phyloP scores from a whole-genome alignment of 768 basidiomycete genomes.

The Pulveroboletus sp. region DNA sequence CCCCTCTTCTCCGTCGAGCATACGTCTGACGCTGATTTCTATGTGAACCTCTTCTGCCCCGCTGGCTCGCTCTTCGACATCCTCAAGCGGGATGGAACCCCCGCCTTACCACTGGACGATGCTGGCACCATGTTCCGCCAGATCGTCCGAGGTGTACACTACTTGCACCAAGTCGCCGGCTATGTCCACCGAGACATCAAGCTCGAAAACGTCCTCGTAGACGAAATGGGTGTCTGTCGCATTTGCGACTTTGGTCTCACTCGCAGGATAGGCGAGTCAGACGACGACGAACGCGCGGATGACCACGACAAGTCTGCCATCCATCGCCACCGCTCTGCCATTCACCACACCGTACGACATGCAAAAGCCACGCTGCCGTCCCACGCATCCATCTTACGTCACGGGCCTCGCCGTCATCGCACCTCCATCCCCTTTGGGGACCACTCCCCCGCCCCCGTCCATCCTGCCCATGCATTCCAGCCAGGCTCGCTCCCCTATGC shows the following conservation, averaged over 20 bases:
- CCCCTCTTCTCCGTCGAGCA: slow-evolving; percentile 69
- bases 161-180: slow-evolving; percentile 71
- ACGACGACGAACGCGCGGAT: slow-evolving; percentile 31
- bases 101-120: slow-evolving; percentile 70
- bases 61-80: slow-evolving; percentile 84
- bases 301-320: slow-evolving; percentile 2
- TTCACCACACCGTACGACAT: slow-evolving; percentile 24
- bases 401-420: slow-evolving; percentile 45
- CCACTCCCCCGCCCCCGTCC: slow-evolving; percentile 23
- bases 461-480: slow-evolving; percentile 44
- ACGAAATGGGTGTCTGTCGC: slow-evolving; percentile 82
- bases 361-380: slow-evolving; percentile 16
- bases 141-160: slow-evolving; percentile 75
- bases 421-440: slow-evolving; percentile 40
- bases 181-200: slow-evolving; percentile 94
- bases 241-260: slow-evolving; percentile 85
- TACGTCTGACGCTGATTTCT: slow-evolving; percentile 63
- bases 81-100: slow-evolving; percentile 63
- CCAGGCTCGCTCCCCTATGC: slow-evolving; percentile 90
- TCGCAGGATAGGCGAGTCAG: slow-evolving; percentile 51
- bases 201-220: slow-evolving; percentile 92
- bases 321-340: slow-evolving; percentile 27
- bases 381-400: slow-evolving; percentile 21
- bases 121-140: slow-evolving; percentile 83
- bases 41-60: slow-evolving; percentile 80